These are phyloP conservation scores for Coniochaeta prunicola DNA, from an alignment of 2,329 filamentous ascomycete genomes.

Conservation along the genomic window DNA sequence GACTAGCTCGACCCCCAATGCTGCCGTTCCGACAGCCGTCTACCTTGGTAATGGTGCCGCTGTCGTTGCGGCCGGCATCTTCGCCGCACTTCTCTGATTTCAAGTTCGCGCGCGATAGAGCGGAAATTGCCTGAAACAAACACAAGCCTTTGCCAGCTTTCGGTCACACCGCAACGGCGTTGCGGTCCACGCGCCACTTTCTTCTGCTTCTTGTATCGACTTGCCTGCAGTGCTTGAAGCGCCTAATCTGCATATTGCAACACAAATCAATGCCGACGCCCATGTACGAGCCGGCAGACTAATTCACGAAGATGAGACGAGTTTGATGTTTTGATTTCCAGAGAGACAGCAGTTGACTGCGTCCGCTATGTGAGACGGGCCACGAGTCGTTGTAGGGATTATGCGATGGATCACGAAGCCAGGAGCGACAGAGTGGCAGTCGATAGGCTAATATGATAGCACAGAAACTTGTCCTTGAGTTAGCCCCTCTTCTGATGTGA, in stretches of 20 bases:
- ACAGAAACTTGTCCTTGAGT: neutral
- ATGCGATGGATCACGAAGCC: neutral
- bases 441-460: neutral
- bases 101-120: neutral
- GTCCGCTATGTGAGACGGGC: constrained; percentile 3
- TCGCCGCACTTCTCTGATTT: constrained; percentile 35
- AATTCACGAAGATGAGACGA: constrained; percentile 13
- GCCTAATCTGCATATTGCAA: neutral
- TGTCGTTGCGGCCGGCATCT: constrained; percentile 41
- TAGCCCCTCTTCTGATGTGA: neutral
- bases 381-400: neutral
- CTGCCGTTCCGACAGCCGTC: constrained; percentile 21
- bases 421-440: neutral
- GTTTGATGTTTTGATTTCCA: constrained; percentile 11
- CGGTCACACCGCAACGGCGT: neutral
- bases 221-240: constrained; percentile 5
- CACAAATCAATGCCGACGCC: neutral
- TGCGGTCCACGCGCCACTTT: constrained; percentile 9
- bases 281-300: neutral
- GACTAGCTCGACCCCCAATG: constrained; percentile 12
- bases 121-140: neutral
- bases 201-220: constrained; percentile 16
- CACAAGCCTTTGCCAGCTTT: neutral
- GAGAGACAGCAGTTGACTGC: neutral
- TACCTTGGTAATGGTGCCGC: constrained; percentile 36